These are phyloP conservation scores for Pilaira anomala DNA, from an alignment of 192 early-diverging fungal species.

Conservation along the genomic window DNA sequence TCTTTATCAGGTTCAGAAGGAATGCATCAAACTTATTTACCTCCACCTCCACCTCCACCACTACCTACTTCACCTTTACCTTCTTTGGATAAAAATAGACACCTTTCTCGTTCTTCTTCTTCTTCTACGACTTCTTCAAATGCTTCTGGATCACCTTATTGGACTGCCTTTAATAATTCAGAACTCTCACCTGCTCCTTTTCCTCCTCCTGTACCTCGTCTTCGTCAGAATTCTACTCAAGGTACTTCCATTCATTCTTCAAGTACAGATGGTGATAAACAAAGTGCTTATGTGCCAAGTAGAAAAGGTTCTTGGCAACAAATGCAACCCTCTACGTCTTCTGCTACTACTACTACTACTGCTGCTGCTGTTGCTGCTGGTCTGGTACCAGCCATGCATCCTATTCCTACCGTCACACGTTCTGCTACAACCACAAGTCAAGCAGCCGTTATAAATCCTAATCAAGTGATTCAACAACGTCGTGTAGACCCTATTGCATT, in stretches of 20 bases:
- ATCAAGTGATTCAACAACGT: slow-evolving; percentile 20
- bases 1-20: slow-evolving; percentile 11
- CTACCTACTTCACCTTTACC: background rate
- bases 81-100: background rate
- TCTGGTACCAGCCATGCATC: background rate
- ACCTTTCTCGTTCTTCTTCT: slow-evolving; percentile 12
- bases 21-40: background rate
- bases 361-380: background rate
- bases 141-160: slow-evolving; percentile 1
- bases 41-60: slow-evolving; percentile 2
- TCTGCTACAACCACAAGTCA: background rate
- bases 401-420: too few species aligned
- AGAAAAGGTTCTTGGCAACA: slow-evolving; percentile 17
- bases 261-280: slow-evolving; percentile 2
- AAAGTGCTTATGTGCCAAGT: background rate
- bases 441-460: background rate
- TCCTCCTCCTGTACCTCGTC: slow-evolving; percentile 10
- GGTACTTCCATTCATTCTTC: background rate
- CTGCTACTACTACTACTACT: background rate
- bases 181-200: slow-evolving; percentile 11
- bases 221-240: slow-evolving; percentile 5
- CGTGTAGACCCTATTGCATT: slow-evolving; percentile 29
- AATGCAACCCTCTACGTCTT: background rate
- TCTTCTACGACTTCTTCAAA: background rate
- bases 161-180: slow-evolving; percentile 1